A percentile compares a stretch with the other conserved stretches of the same genome.
Conservation (phyloP, 768 basidiomycete genomes). For the Favolaschia claudopus region DNA sequence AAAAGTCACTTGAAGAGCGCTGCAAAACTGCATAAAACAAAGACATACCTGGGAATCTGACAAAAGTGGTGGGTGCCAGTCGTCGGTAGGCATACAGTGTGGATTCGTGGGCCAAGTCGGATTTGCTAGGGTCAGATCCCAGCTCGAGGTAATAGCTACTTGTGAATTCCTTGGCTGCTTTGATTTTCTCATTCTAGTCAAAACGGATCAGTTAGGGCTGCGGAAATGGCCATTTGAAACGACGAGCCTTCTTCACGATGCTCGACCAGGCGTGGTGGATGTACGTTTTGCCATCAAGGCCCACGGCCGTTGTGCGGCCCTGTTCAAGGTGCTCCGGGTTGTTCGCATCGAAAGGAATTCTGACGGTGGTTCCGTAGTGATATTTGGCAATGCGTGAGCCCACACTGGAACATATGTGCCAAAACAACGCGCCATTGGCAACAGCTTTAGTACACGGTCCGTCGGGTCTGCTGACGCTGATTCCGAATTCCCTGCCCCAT, state of each 20-base stretch:
- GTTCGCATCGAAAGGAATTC: slow-evolving; percentile 2
- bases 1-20: too few species aligned
- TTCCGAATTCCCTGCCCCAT: slow-evolving; percentile 28
- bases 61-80: slow-evolving; percentile 12
- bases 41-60: slow-evolving; percentile 14
- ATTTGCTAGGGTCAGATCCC: background rate
- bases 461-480: slow-evolving; percentile 32
- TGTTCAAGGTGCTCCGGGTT: slow-evolving; percentile 20
- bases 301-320: background rate
- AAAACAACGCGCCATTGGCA: slow-evolving; percentile 38
- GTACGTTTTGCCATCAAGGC: slow-evolving; percentile 6
- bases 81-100: slow-evolving; percentile 26
- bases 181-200: slow-evolving; percentile 18
- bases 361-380: slow-evolving; percentile 33
- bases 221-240: background rate
- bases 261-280: slow-evolving; percentile 26
- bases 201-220: background rate
- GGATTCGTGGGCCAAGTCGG: background rate
- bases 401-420: slow-evolving; percentile 37
- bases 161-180: slow-evolving; percentile 8
- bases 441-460: slow-evolving; percentile 36
- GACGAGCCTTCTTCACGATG: slow-evolving; percentile 33
- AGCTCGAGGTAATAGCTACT: background rate
- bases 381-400: slow-evolving; percentile 30
- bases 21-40: too few species aligned